A percentile compares a stretch with the other conserved stretches of the same genome.
Evolutionary conservation across 2,329 filamentous ascomycete genomes (phyloP).

Genomic region (Epichloe hybrida): DNA sequence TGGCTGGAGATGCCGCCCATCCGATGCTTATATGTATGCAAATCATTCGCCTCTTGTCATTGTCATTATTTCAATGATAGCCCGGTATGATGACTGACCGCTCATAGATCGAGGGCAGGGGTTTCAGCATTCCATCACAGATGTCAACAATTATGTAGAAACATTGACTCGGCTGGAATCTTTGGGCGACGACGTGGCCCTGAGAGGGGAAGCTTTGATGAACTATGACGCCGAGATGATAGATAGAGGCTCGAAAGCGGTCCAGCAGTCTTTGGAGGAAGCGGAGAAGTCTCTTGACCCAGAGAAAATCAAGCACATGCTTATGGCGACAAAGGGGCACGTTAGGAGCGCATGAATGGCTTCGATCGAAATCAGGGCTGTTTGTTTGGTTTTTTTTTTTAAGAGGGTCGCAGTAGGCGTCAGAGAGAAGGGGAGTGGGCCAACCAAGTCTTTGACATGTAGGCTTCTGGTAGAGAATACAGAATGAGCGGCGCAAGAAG

Average conservation of each 20-base stretch:
- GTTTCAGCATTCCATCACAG: conserved; percentile 28
- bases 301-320: conserved; percentile 17
- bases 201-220: conserved; percentile 10
- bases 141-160: conserved; percentile 25
- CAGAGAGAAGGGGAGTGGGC: background rate
- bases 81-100: background rate
- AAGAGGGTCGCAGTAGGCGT: background rate
- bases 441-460: too few relatives aligned
- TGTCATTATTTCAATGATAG: background rate
- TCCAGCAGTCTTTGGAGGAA: conserved; percentile 20
- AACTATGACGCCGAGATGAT: conserved; percentile 21
- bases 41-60: background rate
- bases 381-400: too few relatives aligned
- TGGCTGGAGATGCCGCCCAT: conserved; percentile 28
- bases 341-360: conserved; percentile 5
- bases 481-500: too few relatives aligned
- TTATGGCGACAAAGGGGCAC: conserved; percentile 19
- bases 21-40: conserved; percentile 28
- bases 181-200: conserved; percentile 3
- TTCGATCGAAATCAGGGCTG: background rate
- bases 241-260: conserved; percentile 19
- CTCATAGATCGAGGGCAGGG: conserved; percentile 29
- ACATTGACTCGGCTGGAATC: conserved; percentile 13
- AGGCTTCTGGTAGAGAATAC: too few relatives aligned
- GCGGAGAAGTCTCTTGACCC: conserved; percentile 17